phyloP scores from a whole-genome alignment of 2,329 filamentous ascomycete genomes.

The Fusarium transvaalense region DNA sequence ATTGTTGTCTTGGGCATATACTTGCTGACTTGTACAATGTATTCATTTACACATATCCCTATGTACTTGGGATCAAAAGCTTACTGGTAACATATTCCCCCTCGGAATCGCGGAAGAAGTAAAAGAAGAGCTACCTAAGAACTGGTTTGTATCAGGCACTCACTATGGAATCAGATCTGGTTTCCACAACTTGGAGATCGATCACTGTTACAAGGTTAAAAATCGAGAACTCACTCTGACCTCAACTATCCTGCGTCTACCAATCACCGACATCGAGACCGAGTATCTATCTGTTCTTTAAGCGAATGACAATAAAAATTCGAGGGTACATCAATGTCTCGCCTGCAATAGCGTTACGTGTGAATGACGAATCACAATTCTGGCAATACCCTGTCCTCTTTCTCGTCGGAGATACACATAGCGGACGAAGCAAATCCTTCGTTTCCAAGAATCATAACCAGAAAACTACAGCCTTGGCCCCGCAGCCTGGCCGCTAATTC shows the following conservation, averaged over 20 bases:
- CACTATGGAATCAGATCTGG: not conserved
- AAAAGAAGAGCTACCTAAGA: not conserved
- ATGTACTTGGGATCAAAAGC: not conserved
- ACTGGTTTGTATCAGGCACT: too few species aligned
- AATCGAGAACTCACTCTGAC: not conserved
- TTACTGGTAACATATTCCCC: too few species aligned
- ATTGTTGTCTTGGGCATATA: not conserved
- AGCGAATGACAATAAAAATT: not conserved
- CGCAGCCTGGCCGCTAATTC: conserved; percentile 19
- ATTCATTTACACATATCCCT: not conserved
- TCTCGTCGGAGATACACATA: conserved; percentile 17
- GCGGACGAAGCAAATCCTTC: conserved; percentile 3
- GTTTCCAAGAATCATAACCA: not conserved
- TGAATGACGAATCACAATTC: not conserved
- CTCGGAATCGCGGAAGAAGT: too few species aligned
- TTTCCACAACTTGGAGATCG: not conserved
- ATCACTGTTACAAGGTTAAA: not conserved
- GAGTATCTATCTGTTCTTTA: too few species aligned
- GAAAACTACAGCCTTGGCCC: conserved; percentile 18
- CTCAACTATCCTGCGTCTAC: not conserved
- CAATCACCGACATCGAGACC: not conserved
- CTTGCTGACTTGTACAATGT: conserved; percentile 36
- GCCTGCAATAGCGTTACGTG: not conserved
- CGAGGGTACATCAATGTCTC: not conserved
- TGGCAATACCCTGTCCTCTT: conserved; percentile 2